A percentile compares a stretch with the other conserved stretches of the same genome.
Conservation (phyloP, 2,329 filamentous ascomycete species). For the Colletotrichum nymphaeae region DNA sequence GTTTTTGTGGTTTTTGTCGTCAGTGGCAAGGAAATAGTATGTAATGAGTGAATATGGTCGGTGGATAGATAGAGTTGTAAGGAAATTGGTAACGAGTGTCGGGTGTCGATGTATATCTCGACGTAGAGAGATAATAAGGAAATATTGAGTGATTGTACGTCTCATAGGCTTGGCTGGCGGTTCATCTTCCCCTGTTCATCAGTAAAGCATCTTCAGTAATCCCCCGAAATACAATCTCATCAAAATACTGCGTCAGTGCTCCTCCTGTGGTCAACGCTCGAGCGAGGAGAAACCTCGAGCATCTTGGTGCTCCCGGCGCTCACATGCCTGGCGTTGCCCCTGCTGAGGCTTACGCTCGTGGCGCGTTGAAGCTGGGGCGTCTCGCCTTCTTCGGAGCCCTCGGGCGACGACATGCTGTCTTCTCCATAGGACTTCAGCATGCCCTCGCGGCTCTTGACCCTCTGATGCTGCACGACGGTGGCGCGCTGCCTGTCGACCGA, state of each 20-base stretch:
- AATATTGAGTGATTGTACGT: constrained; percentile 26
- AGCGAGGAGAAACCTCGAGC: constrained; percentile 71
- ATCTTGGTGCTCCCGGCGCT: constrained; percentile 83
- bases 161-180: constrained; percentile 30
- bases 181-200: neutral
- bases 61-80: constrained; percentile 27
- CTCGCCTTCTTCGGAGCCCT: constrained; percentile 46
- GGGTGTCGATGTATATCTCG: neutral
- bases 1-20: constrained; percentile 31
- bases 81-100: constrained; percentile 30
- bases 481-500: constrained; percentile 58
- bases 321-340: constrained; percentile 75
- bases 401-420: constrained; percentile 45
- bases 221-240: neutral
- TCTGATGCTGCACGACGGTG: constrained; percentile 39
- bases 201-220: constrained; percentile 1
- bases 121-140: neutral
- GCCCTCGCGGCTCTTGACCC: constrained; percentile 65
- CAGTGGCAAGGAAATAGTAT: constrained; percentile 44
- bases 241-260: constrained; percentile 21
- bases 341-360: constrained; percentile 75
- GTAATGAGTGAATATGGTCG: constrained; percentile 48
- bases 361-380: constrained; percentile 68
- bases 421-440: constrained; percentile 57
- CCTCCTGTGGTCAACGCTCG: constrained; percentile 57